Base-by-base conservation (phyloP, 140 eudicot species). In the Anethum foeniculum region DNA sequence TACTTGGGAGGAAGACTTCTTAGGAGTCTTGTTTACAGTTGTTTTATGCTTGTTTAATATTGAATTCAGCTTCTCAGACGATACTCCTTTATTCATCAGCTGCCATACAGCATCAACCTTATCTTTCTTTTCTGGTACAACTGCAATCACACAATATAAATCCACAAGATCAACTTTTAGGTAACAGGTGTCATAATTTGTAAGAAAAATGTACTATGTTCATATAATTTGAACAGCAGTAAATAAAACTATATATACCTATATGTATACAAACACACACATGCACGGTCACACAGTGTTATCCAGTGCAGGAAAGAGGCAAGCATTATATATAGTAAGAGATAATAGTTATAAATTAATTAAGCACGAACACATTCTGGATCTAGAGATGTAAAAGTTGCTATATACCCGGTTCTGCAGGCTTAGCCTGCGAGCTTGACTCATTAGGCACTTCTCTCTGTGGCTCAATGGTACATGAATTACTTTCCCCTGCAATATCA, bases 1-100 rank as follows among this genome's bases (percentile, higher is more conserved):
- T 56, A 83, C 83, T 72, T 90, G 82, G 15, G 84, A 46, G 56
- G 90, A 82, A 75, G 81, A 60, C 77, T 86, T 89, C 39, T 86
- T 82, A 18, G 86, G 69, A 58, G 87, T 80, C 85, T 79, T 86
- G 62, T 87, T 89, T 23, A 41, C 16, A 47, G 72, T 71, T 75
- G 97, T 62, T 46, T 82, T 84, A 75, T 82, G 80, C 83, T 83
- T 90, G 82, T 84, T 83, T 68, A 88, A 65, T 77, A 90, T 83
- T 25, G 93, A 90, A 75, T 95, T 89, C 18, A 95, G 92, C 83
- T 90, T 86, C 85, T 84, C 85, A 32, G 80, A 54, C 13, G 97
- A 90, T 39, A 95, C 95, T 80, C 99, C 99, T 87, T 92, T 95
- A 46, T 88, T 90, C 99, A 95, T 95, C 81, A 89, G 96, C 86